Conservation (phyloP, 2,329 filamentous ascomycete genomes). For the Gnomoniopsis sp. region DNA sequence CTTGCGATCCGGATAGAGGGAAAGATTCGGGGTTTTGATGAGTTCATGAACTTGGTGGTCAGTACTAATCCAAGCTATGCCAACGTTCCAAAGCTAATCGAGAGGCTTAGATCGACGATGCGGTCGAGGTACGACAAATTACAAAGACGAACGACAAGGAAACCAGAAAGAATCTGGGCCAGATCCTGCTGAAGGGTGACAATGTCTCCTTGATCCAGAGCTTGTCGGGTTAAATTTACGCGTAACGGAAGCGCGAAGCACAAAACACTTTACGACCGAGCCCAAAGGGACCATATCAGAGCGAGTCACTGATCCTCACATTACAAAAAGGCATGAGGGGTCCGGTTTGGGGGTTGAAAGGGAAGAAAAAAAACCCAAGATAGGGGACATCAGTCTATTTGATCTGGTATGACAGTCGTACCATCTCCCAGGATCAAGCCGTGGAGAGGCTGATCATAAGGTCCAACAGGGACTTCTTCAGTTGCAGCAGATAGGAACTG, state of each 20-base stretch:
- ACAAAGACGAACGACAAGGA: slow-evolving; percentile 77
- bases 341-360: not conserved
- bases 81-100: not conserved
- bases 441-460: slow-evolving; percentile 77
- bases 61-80: not conserved
- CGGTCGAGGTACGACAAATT: slow-evolving; percentile 82
- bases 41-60: slow-evolving; percentile 90
- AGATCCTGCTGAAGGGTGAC: slow-evolving; percentile 84
- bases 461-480: slow-evolving; percentile 68
- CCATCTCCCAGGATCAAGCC: slow-evolving; percentile 72
- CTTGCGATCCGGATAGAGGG: slow-evolving; percentile 91
- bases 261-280: not conserved
- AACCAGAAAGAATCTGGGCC: slow-evolving; percentile 57
- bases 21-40: slow-evolving; percentile 95
- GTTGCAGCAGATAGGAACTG: slow-evolving; percentile 67
- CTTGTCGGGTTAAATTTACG: slow-evolving; percentile 28
- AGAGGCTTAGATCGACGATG: slow-evolving; percentile 68
- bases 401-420: slow-evolving; percentile 29
- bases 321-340: slow-evolving; percentile 2
- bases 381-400: slow-evolving; percentile 51
- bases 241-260: not conserved
- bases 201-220: slow-evolving; percentile 80
- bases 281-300: not conserved
- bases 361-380: slow-evolving; percentile 27
- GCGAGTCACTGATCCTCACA: not conserved